phyloP scores from a whole-genome alignment of 2,329 filamentous ascomycete genomes.

The Neonectria faginata region DNA sequence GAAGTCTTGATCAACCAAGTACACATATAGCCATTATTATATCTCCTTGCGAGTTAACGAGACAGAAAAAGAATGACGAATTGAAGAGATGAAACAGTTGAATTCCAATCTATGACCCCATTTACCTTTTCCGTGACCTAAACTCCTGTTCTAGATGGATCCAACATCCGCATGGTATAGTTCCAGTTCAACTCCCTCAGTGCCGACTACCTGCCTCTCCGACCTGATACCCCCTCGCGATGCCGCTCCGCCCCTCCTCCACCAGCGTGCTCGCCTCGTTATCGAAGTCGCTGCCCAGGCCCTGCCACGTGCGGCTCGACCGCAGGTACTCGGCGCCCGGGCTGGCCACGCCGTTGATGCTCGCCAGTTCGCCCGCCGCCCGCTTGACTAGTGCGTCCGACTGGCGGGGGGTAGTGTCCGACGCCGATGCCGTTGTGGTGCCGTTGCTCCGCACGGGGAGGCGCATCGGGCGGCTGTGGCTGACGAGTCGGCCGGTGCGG shows the following conservation, averaged over 20 bases:
- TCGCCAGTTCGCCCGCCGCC: slow-evolving; percentile 74
- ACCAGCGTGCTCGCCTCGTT: slow-evolving; percentile 73
- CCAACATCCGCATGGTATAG: neutral
- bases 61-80: neutral
- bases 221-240: slow-evolving; percentile 89
- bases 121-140: neutral
- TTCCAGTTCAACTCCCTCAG: slow-evolving; percentile 25
- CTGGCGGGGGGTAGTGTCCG: slow-evolving; percentile 24
- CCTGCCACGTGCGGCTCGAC: slow-evolving; percentile 88
- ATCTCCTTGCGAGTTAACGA: slow-evolving; percentile 3
- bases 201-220: slow-evolving; percentile 61
- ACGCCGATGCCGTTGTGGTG: slow-evolving; percentile 25
- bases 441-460: slow-evolving; percentile 50
- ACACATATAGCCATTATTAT: neutral
- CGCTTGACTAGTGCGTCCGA: slow-evolving; percentile 67
- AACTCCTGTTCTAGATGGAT: slow-evolving; percentile 1
- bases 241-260: slow-evolving; percentile 87
- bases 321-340: slow-evolving; percentile 90
- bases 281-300: slow-evolving; percentile 87
- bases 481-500: slow-evolving; percentile 85
- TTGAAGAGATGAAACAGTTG: neutral
- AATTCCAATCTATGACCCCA: neutral
- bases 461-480: slow-evolving; percentile 80
- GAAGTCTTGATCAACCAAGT: neutral
- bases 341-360: slow-evolving; percentile 87